Conservation (phyloP, 164 flowering plant genomes). For the Cinnamomum micranthum region DNA sequence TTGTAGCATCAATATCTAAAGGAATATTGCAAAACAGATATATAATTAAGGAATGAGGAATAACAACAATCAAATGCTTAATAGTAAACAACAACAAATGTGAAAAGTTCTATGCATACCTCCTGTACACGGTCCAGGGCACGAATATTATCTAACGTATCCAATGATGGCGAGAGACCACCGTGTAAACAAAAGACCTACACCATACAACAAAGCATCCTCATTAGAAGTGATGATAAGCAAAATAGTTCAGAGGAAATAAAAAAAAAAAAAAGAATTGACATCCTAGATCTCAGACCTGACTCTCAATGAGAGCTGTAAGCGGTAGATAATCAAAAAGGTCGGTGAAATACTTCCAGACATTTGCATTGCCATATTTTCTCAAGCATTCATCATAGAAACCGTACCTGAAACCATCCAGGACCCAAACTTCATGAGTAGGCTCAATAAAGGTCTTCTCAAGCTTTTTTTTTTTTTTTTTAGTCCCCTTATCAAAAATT, state of each 20-base stretch:
- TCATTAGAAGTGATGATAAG: background rate
- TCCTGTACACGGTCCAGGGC: constrained; percentile 46
- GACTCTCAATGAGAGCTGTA: constrained; percentile 45
- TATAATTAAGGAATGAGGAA: too few species aligned
- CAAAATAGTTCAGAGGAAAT: background rate
- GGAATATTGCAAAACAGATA: too few species aligned
- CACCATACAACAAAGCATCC: background rate
- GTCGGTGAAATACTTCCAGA: constrained; percentile 49
- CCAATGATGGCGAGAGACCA: constrained; percentile 47
- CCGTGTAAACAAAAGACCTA: constrained; percentile 48
- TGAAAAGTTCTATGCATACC: constrained; percentile 14
- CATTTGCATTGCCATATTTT: constrained; percentile 54
- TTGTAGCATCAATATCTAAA: too few species aligned
- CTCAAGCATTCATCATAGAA: constrained; percentile 51
- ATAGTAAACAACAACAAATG: background rate
- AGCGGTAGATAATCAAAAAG: constrained; percentile 52
- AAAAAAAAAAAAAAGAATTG: background rate
- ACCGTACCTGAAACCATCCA: constrained; percentile 34
- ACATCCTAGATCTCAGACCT: constrained; percentile 22
- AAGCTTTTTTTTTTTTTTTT: too few species aligned
- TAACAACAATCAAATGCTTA: too few species aligned
- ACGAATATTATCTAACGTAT: constrained; percentile 44
- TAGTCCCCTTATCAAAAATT: too few species aligned
- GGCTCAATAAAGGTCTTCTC: too few species aligned
- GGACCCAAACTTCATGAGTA: too few species aligned